Evolutionary conservation across 2,329 filamentous ascomycete genomes (phyloP).

Genomic region (Alternaria atra): DNA sequence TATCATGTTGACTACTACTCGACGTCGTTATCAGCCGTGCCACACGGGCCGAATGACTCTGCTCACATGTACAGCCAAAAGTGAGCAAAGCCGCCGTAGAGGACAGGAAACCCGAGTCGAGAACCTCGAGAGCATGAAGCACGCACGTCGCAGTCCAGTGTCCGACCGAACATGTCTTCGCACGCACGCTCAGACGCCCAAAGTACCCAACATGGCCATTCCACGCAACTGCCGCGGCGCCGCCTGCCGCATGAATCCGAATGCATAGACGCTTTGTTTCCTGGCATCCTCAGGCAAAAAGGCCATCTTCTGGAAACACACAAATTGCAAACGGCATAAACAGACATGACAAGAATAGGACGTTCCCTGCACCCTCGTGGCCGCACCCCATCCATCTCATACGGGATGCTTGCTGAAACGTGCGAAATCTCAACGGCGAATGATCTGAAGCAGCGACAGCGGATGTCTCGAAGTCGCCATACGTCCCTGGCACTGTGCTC

Average conservation of each 20-base stretch:
- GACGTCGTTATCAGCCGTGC: constrained; percentile 5
- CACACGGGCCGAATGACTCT: constrained; percentile 3
- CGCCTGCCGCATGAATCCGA: constrained; percentile 2
- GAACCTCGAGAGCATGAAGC: constrained; percentile 1
- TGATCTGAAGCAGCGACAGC: constrained; percentile 20
- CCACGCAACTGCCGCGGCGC: constrained; percentile 7
- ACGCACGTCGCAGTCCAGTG: constrained; percentile 8
- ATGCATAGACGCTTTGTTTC: constrained; percentile 2
- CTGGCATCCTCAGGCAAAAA: constrained; percentile 5
- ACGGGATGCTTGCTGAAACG: constrained; percentile 21
- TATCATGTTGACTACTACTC: background rate
- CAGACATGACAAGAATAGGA: background rate
- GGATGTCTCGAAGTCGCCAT: constrained; percentile 16
- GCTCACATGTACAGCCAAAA: constrained; percentile 5
- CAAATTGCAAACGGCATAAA: constrained; percentile 9
- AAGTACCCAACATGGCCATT: background rate
- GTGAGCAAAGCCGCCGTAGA: background rate
- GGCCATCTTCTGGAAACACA: constrained; percentile 6
- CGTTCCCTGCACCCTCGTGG: constrained; percentile 3
- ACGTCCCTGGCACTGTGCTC: constrained; percentile 17
- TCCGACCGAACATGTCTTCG: constrained; percentile 4
- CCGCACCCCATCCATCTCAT: constrained; percentile 3
- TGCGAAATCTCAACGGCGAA: constrained; percentile 19
- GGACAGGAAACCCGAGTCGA: constrained; percentile 1
- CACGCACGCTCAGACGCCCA: constrained; percentile 10